Evolutionary conservation across 108 stramenopile species (phyloP), one percentile per base, ranked within the genome.

Genomic region (Cyclotella atomus): DNA sequence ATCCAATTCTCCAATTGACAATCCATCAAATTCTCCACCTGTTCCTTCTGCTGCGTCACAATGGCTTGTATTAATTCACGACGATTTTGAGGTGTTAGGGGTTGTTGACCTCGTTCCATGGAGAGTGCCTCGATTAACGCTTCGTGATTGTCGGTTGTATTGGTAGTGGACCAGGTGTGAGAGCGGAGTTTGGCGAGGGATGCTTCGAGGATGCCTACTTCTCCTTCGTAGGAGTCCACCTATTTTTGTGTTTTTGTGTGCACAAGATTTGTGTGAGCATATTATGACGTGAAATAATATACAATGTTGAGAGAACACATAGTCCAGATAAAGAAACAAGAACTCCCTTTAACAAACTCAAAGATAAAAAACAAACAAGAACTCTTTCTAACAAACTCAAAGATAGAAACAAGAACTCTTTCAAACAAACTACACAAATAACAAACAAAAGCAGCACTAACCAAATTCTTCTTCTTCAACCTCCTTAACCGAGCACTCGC

Each of bases 101-200:
- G 81, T 68, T 93, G 92, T 55, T 92, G 91, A 16, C 95, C 95
- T 8, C 95, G 83, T 59, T 95, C 95, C 95, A 95, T 95, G 25
- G 86, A 84, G 6, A 95, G 81, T 1, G 95, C 95, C 69, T 93
- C 94, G 54, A 93, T 77, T 19, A 90, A 53, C 8, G 87, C 80
- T 38, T 85, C 85, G 68, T 91, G 87, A 50, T 84, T 70, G 41
- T 75, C 74, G 16, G 28, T 72, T 24, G 74, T 77, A n/a, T 46
- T 53, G 9, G 66, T 59, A 17, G 55, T 33, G 2, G 47, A 92
- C 92, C 92, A 93, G 61, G 80, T 68, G 68, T 93, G 92, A 25
- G 85, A 82, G 29, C 82, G 59, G 15, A 95, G 79, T 65, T 93
- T 90, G 47, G 85, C 62, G 23, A 95, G 57, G 23, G 89, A 83